Conservation (phyloP, 2,329 filamentous ascomycete genomes). For the Sporothrix humicola region DNA sequence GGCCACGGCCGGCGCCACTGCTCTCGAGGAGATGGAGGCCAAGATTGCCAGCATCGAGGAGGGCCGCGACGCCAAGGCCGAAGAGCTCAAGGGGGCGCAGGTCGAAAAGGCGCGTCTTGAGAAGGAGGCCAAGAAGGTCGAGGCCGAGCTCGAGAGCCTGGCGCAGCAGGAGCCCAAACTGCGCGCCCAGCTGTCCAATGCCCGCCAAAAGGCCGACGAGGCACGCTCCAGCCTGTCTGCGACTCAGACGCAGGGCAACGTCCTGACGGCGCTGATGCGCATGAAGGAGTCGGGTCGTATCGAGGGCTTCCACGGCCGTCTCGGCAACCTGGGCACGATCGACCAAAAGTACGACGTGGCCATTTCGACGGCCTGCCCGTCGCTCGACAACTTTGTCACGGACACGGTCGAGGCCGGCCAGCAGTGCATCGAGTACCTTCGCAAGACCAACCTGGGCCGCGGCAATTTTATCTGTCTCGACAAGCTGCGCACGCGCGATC, state of each 20-base stretch:
- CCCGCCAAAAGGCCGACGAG: conserved; percentile 94
- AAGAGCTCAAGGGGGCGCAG: conserved; percentile 77
- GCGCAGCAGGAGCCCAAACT: conserved; percentile 79
- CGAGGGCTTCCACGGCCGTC: conserved; percentile 92
- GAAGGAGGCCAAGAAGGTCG: conserved; percentile 73
- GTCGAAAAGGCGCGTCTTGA: conserved; percentile 73
- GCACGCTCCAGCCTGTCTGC: conserved; percentile 87
- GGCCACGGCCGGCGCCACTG: conserved; percentile 82
- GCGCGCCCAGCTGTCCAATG: conserved; percentile 82
- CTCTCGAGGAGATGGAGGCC: conserved; percentile 79
- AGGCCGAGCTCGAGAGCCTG: conserved; percentile 74
- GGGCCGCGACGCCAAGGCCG: conserved; percentile 70
- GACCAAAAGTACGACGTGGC: conserved; percentile 94
- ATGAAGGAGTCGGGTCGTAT: conserved; percentile 96
- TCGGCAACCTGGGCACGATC: conserved; percentile 93
- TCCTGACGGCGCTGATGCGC: conserved; percentile 88
- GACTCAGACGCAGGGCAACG: conserved; percentile 91
- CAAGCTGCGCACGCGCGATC: conserved; percentile 77
- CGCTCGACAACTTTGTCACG: conserved; percentile 94
- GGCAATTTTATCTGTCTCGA: conserved; percentile 97
- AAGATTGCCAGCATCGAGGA: conserved; percentile 79
- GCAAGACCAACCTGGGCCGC: conserved; percentile 95
- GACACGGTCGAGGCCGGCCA: conserved; percentile 95
- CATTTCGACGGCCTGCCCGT: conserved; percentile 94
- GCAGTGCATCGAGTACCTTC: conserved; percentile 95